These are phyloP conservation scores for Coemansia sp. DNA, from an alignment of 192 early-diverging fungal species.

Conservation along the genomic window DNA sequence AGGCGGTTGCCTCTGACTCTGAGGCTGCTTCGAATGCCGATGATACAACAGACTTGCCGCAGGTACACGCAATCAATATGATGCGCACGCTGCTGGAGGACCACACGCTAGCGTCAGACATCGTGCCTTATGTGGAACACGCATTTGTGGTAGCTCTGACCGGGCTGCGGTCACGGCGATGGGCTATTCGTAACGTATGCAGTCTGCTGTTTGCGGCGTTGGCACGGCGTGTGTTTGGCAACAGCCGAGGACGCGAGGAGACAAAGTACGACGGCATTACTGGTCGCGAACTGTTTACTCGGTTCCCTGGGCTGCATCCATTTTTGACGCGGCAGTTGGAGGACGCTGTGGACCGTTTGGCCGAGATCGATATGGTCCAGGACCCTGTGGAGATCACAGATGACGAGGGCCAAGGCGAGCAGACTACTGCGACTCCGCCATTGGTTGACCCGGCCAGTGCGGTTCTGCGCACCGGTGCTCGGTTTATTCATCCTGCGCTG, in stretches of 20 bases:
- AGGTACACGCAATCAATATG: constrained; percentile 93
- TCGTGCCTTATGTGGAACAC: constrained; percentile 74
- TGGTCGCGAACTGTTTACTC: constrained; percentile 86
- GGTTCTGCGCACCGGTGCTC: constrained; percentile 37
- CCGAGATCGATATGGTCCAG: constrained; percentile 23
- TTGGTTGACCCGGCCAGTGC: constrained; percentile 11
- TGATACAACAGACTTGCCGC: constrained; percentile 76
- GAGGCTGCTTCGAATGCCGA: constrained; percentile 35
- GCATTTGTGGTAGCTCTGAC: constrained; percentile 76
- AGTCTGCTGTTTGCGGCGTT: constrained; percentile 89
- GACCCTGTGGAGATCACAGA: constrained; percentile 4
- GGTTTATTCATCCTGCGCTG: constrained; percentile 77
- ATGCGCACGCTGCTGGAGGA: constrained; percentile 81
- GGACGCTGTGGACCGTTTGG: constrained; percentile 62
- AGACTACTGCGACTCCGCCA: neutral
- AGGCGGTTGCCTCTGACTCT: neutral
- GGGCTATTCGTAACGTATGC: constrained; percentile 93
- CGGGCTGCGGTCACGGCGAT: constrained; percentile 75
- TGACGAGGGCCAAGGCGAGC: neutral
- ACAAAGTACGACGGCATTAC: constrained; percentile 74
- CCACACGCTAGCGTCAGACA: constrained; percentile 69
- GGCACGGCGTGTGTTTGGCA: constrained; percentile 80
- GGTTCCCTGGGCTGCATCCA: constrained; percentile 76
- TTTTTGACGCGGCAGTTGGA: constrained; percentile 75
- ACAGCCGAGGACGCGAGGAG: constrained; percentile 74